These are phyloP conservation scores for Puccinia triticina DNA, from an alignment of 1,284 basidiomycete genomes.

Conservation along the genomic window DNA sequence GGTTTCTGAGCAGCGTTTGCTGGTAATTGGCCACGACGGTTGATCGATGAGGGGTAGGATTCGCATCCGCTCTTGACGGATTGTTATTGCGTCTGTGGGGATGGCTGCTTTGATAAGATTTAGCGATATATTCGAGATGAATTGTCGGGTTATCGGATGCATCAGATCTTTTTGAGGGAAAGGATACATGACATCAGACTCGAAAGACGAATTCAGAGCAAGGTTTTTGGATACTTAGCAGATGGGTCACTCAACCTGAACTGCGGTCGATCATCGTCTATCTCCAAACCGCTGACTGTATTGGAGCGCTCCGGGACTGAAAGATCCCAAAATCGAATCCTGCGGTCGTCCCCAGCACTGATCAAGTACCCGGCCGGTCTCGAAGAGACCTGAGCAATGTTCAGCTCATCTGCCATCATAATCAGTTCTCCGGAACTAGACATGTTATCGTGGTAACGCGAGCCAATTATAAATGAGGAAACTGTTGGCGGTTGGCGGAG, in stretches of 20 bases:
- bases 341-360: slow-evolving; percentile 78
- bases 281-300: slow-evolving; percentile 72
- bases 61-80: slow-evolving; percentile 29
- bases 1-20: slow-evolving; percentile 73
- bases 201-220: neutral
- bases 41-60: slow-evolving; percentile 66
- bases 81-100: slow-evolving; percentile 41
- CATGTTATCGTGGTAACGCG: slow-evolving; percentile 69
- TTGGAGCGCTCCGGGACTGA: slow-evolving; percentile 69
- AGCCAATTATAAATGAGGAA: slow-evolving; percentile 69
- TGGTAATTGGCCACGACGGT: slow-evolving; percentile 77
- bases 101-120: slow-evolving; percentile 38
- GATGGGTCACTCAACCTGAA: slow-evolving; percentile 66
- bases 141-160: slow-evolving; percentile 50
- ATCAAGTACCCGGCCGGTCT: slow-evolving; percentile 70
- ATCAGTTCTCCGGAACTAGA: slow-evolving; percentile 51
- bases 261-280: slow-evolving; percentile 69
- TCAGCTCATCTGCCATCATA: slow-evolving; percentile 60
- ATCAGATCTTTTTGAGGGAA: slow-evolving; percentile 29
- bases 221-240: neutral
- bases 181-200: neutral
- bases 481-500: slow-evolving; percentile 61
- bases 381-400: slow-evolving; percentile 51
- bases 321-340: slow-evolving; percentile 80
- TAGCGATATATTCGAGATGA: slow-evolving; percentile 42